phyloP scores from a whole-genome alignment of 1,139 yeast species.

The Groenewaldozyma sp. region DNA sequence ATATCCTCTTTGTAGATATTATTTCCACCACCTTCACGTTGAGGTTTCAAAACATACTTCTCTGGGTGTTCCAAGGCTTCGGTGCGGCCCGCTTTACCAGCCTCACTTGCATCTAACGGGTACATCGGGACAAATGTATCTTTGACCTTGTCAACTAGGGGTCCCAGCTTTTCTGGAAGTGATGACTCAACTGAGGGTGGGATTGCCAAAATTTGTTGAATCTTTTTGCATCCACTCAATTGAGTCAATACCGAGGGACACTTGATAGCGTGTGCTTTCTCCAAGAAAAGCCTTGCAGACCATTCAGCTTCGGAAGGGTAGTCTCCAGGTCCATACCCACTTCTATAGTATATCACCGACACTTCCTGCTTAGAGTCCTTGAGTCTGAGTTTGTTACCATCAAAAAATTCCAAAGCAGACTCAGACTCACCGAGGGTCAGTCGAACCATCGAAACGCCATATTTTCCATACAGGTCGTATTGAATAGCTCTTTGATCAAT shows the following conservation, averaged over 20 bases:
- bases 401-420: slow-evolving; percentile 30
- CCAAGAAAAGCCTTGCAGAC: slow-evolving; percentile 66
- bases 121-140: slow-evolving; percentile 77
- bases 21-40: slow-evolving; percentile 95
- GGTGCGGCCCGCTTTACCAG: slow-evolving; percentile 55
- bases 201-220: slow-evolving; percentile 78
- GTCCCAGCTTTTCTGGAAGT: background rate
- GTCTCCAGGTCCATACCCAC: slow-evolving; percentile 80
- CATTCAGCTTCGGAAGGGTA: slow-evolving; percentile 56
- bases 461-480: slow-evolving; percentile 49
- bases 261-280: slow-evolving; percentile 70
- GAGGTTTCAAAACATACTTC: slow-evolving; percentile 82
- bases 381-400: slow-evolving; percentile 33
- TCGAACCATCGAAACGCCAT: slow-evolving; percentile 54
- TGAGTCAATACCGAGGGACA: slow-evolving; percentile 88
- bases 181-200: slow-evolving; percentile 22
- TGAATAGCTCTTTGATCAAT: slow-evolving; percentile 87
- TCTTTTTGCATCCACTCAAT: slow-evolving; percentile 83
- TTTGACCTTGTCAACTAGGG: slow-evolving; percentile 28
- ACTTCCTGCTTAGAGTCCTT: slow-evolving; percentile 56
- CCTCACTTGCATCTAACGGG: slow-evolving; percentile 66
- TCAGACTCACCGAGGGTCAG: slow-evolving; percentile 56
- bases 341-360: slow-evolving; percentile 79
- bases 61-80: slow-evolving; percentile 62
- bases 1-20: slow-evolving; percentile 80